A percentile compares a stretch with the other conserved stretches of the same genome.
Evolutionary conservation across 768 basidiomycete genomes (phyloP).

Genomic region (Suillus plorans): DNA sequence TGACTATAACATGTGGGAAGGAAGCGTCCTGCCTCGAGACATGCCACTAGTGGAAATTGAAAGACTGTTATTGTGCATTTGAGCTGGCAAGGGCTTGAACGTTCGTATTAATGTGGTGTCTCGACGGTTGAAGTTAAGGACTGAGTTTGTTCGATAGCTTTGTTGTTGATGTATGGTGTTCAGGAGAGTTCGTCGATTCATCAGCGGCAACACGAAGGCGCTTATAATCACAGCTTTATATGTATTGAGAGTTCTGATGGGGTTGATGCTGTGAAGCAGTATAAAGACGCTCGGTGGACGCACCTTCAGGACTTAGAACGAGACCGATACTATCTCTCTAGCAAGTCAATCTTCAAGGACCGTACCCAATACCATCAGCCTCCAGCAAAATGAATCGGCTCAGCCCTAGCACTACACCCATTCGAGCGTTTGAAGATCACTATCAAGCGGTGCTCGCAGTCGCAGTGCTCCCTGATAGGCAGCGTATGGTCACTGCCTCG

Average conservation of each 20-base stretch:
- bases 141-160: neutral
- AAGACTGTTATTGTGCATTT: neutral
- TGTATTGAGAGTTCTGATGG: neutral
- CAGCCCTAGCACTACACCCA: neutral
- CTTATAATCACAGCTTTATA: neutral
- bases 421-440: neutral
- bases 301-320: neutral
- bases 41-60: neutral
- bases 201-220: neutral
- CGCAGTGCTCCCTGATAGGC: neutral
- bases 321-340: neutral
- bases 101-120: neutral
- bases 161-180: neutral
- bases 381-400: neutral
- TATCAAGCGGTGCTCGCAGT: neutral
- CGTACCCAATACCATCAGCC: neutral
- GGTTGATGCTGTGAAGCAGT: neutral
- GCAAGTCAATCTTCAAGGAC: neutral
- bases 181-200: neutral
- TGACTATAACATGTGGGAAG: neutral
- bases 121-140: neutral
- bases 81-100: neutral
- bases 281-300: neutral
- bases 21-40: neutral
- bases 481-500: neutral